phyloP scores from a whole-genome alignment of 768 basidiomycete genomes.

The Pleurotus platypus region DNA sequence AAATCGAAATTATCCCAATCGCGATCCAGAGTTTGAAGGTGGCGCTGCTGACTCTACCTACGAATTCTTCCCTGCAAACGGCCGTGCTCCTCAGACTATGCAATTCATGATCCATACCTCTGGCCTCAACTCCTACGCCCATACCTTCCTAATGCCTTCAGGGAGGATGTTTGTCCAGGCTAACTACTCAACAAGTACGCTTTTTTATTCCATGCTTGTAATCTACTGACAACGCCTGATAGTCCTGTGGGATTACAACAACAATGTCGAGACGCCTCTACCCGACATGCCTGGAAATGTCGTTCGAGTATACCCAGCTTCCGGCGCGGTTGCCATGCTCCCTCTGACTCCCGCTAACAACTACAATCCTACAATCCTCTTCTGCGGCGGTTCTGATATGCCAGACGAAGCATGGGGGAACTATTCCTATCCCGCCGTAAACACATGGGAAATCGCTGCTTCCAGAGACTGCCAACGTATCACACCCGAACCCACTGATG shows the following conservation, averaged over 20 bases:
- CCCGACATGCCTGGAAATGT: slow-evolving; percentile 74
- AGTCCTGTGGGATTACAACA: slow-evolving; percentile 50
- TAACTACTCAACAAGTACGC: slow-evolving; percentile 71
- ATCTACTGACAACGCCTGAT: slow-evolving; percentile 8
- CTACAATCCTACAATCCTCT: slow-evolving; percentile 80
- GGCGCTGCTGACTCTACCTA: slow-evolving; percentile 78
- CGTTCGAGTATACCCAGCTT: slow-evolving; percentile 85
- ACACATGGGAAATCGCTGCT: slow-evolving; percentile 71
- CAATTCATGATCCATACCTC: slow-evolving; percentile 69
- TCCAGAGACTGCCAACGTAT: slow-evolving; percentile 77
- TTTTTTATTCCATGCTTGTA: slow-evolving; percentile 2
- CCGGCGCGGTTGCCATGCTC: slow-evolving; percentile 85
- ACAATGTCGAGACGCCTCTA: slow-evolving; percentile 57
- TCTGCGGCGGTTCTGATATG: slow-evolving; percentile 89
- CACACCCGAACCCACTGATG: slow-evolving; percentile 79
- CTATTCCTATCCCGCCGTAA: slow-evolving; percentile 67
- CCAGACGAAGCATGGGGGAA: slow-evolving; percentile 70
- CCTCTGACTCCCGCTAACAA: slow-evolving; percentile 88
- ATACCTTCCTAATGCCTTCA: slow-evolving; percentile 70
- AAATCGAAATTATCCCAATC: slow-evolving; percentile 71
- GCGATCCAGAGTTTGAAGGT: slow-evolving; percentile 58
- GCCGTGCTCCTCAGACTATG: slow-evolving; percentile 45
- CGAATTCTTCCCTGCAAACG: slow-evolving; percentile 75
- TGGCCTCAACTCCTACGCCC: slow-evolving; percentile 76
- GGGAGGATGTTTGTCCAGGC: slow-evolving; percentile 82